Conservation (phyloP, 768 basidiomycete species). For the Tulasnella sp. region DNA sequence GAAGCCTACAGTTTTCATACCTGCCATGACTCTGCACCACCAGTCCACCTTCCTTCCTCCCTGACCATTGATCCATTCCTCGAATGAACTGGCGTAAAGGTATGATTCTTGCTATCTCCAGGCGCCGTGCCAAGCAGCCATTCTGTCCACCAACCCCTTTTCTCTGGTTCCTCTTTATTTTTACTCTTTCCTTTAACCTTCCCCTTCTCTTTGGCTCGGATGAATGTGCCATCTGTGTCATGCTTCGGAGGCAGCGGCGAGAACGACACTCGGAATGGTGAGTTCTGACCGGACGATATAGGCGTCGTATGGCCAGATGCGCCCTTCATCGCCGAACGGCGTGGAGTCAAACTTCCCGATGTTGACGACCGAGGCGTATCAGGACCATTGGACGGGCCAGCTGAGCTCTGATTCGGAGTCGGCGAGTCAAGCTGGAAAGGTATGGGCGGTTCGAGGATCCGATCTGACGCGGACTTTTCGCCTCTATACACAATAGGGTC, state of each 20-base stretch:
- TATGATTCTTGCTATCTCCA: background rate
- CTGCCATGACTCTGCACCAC: slow-evolving; percentile 11
- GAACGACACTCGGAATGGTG: background rate
- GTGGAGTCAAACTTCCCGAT: background rate
- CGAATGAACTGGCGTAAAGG: background rate
- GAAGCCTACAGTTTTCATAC: background rate
- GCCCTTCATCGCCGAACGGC: slow-evolving; percentile 5
- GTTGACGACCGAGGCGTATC: background rate
- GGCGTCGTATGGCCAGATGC: background rate
- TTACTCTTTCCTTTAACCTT: slow-evolving; percentile 3
- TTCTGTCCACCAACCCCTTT: slow-evolving; percentile 8
- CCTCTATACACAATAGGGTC: background rate
- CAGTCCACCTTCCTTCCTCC: slow-evolving; percentile 8
- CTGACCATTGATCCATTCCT: background rate
- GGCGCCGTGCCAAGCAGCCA: slow-evolving; percentile 8
- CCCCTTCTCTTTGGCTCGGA: background rate
- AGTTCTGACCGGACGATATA: slow-evolving; percentile 7
- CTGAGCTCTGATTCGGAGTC: background rate
- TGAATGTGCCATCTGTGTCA: slow-evolving; percentile 5
- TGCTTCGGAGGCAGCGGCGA: slow-evolving; percentile 13
- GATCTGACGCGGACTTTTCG: background rate
- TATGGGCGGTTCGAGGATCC: too few species aligned
- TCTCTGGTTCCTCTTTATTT: slow-evolving; percentile 2
- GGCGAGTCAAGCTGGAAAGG: background rate
- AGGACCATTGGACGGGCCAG: background rate